These are phyloP conservation scores for Stephanodiscus triporus DNA, from an alignment of 108 stramenopile species.

Conservation along the genomic window DNA sequence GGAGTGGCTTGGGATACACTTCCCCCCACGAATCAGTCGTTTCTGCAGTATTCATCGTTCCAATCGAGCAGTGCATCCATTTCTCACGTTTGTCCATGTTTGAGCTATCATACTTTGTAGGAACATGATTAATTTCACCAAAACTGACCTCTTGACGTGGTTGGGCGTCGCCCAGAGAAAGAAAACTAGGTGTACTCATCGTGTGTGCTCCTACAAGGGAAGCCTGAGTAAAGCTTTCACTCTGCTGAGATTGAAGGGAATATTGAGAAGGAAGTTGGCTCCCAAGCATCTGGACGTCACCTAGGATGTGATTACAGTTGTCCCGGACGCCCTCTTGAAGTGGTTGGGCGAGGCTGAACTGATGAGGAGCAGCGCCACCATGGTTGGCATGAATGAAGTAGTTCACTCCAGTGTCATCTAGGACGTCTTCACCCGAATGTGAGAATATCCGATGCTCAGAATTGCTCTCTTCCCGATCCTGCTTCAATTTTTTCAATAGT, in stretches of 20 bases:
- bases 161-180: neutral
- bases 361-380: neutral
- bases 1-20: slow-evolving; percentile 29
- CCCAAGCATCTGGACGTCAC: neutral
- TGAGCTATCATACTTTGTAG: slow-evolving; percentile 1
- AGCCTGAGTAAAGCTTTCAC: neutral
- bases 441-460: too few species aligned
- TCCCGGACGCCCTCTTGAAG: neutral
- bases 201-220: slow-evolving; percentile 9
- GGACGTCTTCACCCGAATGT: neutral
- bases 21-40: slow-evolving; percentile 34
- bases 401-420: neutral
- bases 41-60: neutral
- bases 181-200: neutral
- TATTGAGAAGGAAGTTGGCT: neutral
- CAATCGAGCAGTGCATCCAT: too few species aligned
- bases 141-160: neutral
- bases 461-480: slow-evolving; percentile 6
- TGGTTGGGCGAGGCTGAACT: neutral
- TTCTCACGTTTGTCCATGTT: neutral
- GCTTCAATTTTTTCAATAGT: slow-evolving; percentile 39
- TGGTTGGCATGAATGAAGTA: neutral
- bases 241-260: neutral
- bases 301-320: neutral
- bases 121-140: neutral